Conservation (phyloP, 352 stramenopile genomes). For the Peronosclerospora sorghi region DNA sequence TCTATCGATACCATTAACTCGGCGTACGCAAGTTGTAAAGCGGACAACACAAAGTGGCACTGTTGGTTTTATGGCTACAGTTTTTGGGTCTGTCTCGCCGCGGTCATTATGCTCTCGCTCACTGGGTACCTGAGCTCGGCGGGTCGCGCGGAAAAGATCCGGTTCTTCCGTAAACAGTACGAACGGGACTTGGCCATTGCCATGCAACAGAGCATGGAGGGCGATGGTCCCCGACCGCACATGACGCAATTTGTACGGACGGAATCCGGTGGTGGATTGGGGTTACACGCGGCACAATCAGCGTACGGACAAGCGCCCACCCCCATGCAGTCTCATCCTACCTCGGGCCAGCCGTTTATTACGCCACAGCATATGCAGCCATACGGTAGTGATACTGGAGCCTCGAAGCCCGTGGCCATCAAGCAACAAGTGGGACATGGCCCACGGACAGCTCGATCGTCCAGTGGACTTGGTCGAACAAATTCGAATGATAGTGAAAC, state of each 20-base stretch:
- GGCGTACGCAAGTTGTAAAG: conserved; percentile 65
- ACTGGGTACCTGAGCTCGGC: conserved; percentile 72
- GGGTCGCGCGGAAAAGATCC: conserved; percentile 72
- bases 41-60: conserved; percentile 49
- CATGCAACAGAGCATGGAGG: conserved; percentile 64
- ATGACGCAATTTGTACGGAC: conserved; percentile 36
- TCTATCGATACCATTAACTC: conserved; percentile 71
- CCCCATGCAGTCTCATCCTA: conserved; percentile 19
- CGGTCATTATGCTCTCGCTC: conserved; percentile 66
- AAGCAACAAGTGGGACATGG: conserved; percentile 27
- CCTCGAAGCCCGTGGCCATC: conserved; percentile 19
- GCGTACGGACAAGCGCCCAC: conserved; percentile 25
- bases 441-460: conserved; percentile 9
- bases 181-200: conserved; percentile 63
- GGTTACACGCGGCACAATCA: conserved; percentile 13
- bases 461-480: conserved; percentile 12
- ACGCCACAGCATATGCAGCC: conserved; percentile 23
- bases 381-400: conserved; percentile 15
- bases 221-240: conserved; percentile 15
- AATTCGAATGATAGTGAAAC: conserved; percentile 41
- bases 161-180: conserved; percentile 78
- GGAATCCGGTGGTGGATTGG: conserved; percentile 26
- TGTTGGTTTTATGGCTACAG: conserved; percentile 85
- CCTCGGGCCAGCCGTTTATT: conserved; percentile 14
- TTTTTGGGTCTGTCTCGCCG: conserved; percentile 77